Base-by-base conservation (phyloP, 2,329 filamentous ascomycete species). In the Xylogone sp. region DNA sequence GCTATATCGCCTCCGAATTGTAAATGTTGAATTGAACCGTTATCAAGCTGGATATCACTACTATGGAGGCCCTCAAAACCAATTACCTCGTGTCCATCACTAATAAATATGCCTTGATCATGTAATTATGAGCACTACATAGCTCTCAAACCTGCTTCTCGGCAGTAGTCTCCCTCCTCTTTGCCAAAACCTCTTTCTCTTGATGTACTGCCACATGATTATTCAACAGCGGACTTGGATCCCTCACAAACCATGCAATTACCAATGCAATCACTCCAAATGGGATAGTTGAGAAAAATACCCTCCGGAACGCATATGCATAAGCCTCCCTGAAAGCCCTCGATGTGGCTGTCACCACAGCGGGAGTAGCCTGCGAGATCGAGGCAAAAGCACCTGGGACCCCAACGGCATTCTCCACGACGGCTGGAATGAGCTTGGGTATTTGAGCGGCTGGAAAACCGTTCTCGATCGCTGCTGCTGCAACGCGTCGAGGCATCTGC, bases 281-380 rank as follows among this genome's bases (percentile, higher is more conserved):
- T 4, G 71, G 69, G 31, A 73, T 69, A 9, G 64, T 68, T 27
- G 62, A 59, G 52, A 66, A 68, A 42, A 72, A 78, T 1, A 79
- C 74, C 3, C 69, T 67, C 50, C 64, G 62, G 60, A 77, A 76
- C 2, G 71, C 69, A 52, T 64, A 59, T 4, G 63, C 63, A 57
- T 68, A 68, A 1, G 59, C 61, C 16, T 68, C 50, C 50, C 60
- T 61, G 24, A 66, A 63, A 2, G 66, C 64, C 6, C 31, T 16
- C 10, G 45, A 21, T 19, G 56, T 56, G n/a, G 54, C 54, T 9
- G 22, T 46, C 29, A 52, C 46, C 0, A 73, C 69, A 0, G 69
- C 68, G 1, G 54, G 18, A 2, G 55, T 60, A 18, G 64, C 56
- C 21, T 59, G 59, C 21, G 65, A 57, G 31, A 74, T 61, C 16